phyloP scores from a whole-genome alignment of 306 rosid species.

The Gleditsia sinensis region DNA sequence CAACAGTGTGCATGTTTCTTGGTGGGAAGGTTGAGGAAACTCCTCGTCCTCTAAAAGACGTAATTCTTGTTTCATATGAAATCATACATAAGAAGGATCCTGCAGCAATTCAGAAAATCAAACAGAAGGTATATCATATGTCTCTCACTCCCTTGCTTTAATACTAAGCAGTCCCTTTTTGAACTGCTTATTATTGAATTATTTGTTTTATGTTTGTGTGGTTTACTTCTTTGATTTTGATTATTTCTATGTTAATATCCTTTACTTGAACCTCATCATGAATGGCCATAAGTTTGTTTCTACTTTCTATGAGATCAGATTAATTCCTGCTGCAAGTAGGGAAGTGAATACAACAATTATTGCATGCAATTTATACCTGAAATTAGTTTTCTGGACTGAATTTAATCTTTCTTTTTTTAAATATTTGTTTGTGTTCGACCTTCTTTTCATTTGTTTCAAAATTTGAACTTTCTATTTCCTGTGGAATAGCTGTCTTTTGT shows the following conservation, averaged over 20 bases:
- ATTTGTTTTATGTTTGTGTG: slow-evolving; percentile 11
- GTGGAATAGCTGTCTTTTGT: background rate
- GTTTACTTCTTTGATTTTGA: background rate
- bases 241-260: slow-evolving; percentile 4
- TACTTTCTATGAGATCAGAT: slow-evolving; percentile 11
- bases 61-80: slow-evolving; percentile 91
- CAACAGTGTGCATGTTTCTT: slow-evolving; percentile 98
- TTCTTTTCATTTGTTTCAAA: background rate
- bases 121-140: slow-evolving; percentile 72
- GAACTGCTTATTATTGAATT: no score
- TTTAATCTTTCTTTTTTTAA: background rate
- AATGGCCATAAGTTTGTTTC: slow-evolving; percentile 8
- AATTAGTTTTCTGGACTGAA: background rate
- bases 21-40: slow-evolving; percentile 99
- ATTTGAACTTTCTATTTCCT: background rate
- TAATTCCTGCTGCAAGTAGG: slow-evolving; percentile 16
- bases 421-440: background rate
- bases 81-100: slow-evolving; percentile 92
- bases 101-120: slow-evolving; percentile 83
- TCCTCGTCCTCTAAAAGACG: slow-evolving; percentile 96
- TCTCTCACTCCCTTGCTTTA: background rate
- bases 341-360: slow-evolving; percentile 1
- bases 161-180: no score
- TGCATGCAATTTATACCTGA: background rate
- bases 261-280: background rate